A percentile compares a stretch with the other conserved stretches of the same genome.
Conservation (phyloP, 768 basidiomycete genomes). For the Chiua virens region DNA sequence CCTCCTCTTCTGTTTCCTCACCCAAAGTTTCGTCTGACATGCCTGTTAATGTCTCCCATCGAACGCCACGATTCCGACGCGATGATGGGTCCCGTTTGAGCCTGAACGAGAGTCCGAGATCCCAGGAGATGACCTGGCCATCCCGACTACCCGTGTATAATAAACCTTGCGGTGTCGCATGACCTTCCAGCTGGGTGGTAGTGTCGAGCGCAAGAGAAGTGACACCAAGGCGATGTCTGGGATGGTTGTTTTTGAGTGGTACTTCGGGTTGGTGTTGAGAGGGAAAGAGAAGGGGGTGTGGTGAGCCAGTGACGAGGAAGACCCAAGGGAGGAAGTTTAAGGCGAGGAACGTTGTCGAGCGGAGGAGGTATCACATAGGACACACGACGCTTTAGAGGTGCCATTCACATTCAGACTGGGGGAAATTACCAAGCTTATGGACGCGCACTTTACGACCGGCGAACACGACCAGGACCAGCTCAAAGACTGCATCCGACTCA, state of each 20-base stretch:
- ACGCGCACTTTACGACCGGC: constrained; percentile 1
- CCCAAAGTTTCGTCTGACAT: constrained; percentile 73
- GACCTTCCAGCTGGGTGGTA: constrained; percentile 72
- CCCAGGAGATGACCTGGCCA: constrained; percentile 87
- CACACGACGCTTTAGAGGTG: constrained; percentile 63
- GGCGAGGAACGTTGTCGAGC: constrained; percentile 54
- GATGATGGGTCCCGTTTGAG: constrained; percentile 35
- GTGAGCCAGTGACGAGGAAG: constrained; percentile 62
- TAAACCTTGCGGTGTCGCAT: constrained; percentile 75
- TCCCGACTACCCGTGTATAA: constrained; percentile 89
- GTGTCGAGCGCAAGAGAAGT: constrained; percentile 86
- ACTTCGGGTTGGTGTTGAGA: constrained; percentile 26
- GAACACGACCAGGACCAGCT: too few species aligned
- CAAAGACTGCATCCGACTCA: constrained; percentile 7
- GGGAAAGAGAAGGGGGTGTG: constrained; percentile 64
- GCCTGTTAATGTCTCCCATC: constrained; percentile 84
- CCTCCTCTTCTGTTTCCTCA: constrained; percentile 66
- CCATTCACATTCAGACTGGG: constrained; percentile 32
- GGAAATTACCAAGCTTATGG: background rate
- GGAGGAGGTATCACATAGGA: constrained; percentile 89
- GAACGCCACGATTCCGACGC: constrained; percentile 31
- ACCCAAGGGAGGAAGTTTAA: constrained; percentile 70
- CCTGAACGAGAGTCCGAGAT: constrained; percentile 66
- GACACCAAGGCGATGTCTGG: constrained; percentile 86
- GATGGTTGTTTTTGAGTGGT: constrained; percentile 40